These are phyloP conservation scores for Nothophaeocryptopus gaeumannii DNA, from an alignment of 2,329 filamentous ascomycete genomes.

Conservation along the genomic window DNA sequence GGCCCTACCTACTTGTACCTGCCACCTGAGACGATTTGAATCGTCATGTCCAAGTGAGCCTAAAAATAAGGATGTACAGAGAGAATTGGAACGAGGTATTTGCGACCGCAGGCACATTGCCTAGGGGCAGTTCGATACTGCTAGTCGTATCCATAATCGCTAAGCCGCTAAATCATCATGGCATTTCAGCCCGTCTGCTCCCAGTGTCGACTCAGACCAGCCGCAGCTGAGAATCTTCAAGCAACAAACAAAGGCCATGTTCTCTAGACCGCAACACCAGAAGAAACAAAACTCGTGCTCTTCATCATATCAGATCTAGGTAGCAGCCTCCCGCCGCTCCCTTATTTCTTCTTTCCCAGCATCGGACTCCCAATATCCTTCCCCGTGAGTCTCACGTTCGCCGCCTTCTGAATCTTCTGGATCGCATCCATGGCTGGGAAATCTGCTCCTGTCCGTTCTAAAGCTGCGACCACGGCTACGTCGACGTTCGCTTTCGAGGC, in stretches of 20 bases:
- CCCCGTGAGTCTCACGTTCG: constrained; percentile 38
- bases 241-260: background rate
- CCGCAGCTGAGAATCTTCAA: background rate
- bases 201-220: background rate
- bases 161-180: constrained; percentile 7
- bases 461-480: constrained; percentile 72
- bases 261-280: too few relatives aligned
- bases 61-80: too few relatives aligned
- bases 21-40: too few relatives aligned
- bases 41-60: too few relatives aligned
- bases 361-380: constrained; percentile 71
- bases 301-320: background rate
- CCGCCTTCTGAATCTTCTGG: constrained; percentile 69
- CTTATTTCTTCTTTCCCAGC: constrained; percentile 66
- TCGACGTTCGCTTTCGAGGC: constrained; percentile 90
- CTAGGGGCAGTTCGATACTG: too few relatives aligned
- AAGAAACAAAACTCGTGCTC: too few relatives aligned
- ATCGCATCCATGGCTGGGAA: constrained; percentile 84
- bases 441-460: constrained; percentile 76
- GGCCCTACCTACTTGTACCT: too few relatives aligned
- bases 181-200: background rate
- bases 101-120: too few relatives aligned
- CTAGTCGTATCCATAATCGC: background rate
- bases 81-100: too few relatives aligned
- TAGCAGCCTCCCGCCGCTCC: background rate